Evolutionary conservation across 1,284 basidiomycete genomes (phyloP).

Genomic region (Ustilago sp.): DNA sequence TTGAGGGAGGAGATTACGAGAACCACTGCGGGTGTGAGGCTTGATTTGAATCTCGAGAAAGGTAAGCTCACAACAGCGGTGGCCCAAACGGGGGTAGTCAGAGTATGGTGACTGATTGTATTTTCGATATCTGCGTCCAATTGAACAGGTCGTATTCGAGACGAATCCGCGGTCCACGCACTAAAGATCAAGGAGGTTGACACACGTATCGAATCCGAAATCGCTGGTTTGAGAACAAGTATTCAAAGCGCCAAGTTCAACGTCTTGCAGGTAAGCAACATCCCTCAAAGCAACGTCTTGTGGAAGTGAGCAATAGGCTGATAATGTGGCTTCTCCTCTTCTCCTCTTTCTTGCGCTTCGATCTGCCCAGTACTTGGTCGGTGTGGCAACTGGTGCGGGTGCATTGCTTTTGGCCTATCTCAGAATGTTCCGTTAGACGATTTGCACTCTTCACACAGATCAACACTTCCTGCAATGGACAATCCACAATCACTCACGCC

Average conservation of each 20-base stretch:
- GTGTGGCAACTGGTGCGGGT: constrained; percentile 83
- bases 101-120: not conserved
- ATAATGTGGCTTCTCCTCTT: not conserved
- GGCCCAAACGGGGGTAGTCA: not conserved
- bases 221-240: constrained; percentile 86
- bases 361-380: constrained; percentile 52
- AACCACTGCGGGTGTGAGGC: constrained; percentile 91
- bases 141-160: constrained; percentile 78
- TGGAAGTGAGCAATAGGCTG: not conserved
- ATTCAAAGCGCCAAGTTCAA: constrained; percentile 90
- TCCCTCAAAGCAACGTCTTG: not conserved
- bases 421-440: constrained; percentile 71
- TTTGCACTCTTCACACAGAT: not conserved
- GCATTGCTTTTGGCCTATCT: constrained; percentile 86
- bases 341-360: not conserved
- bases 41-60: constrained; percentile 97
- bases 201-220: constrained; percentile 96
- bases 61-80: constrained; percentile 66
- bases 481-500: not conserved
- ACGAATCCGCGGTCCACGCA: constrained; percentile 91
- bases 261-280: constrained; percentile 55
- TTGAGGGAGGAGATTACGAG: constrained; percentile 84
- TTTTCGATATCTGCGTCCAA: not conserved
- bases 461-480: not conserved
- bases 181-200: constrained; percentile 99